Evolutionary conservation across 1,139 yeast species (phyloP).

Genomic region (Blastobotrys arbuscula): DNA sequence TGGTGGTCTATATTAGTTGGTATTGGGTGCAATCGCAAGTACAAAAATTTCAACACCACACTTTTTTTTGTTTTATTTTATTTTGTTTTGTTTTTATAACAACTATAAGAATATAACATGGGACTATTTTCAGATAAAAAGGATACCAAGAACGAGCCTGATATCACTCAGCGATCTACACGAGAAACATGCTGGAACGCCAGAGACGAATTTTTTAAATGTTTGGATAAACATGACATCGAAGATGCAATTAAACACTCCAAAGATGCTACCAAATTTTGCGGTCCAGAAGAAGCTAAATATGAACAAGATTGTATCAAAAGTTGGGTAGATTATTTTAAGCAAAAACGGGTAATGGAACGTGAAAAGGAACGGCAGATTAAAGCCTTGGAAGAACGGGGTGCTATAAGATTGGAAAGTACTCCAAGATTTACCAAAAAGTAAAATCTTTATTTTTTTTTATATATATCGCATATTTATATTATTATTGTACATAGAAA

Average conservation of each 20-base stretch:
- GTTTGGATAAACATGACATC: conserved; percentile 51
- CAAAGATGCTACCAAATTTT: conserved; percentile 32
- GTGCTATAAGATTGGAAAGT: conserved; percentile 35
- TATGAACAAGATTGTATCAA: conserved; percentile 55
- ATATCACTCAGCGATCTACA: conserved; percentile 39
- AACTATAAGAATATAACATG: conserved; percentile 9
- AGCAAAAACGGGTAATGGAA: conserved; percentile 59
- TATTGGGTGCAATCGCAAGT: too few relatives aligned
- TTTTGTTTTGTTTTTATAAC: too few relatives aligned
- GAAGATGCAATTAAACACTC: conserved; percentile 38
- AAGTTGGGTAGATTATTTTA: conserved; percentile 63
- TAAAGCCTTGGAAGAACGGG: conserved; percentile 48
- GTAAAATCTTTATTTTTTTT: neutral
- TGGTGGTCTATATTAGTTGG: too few relatives aligned
- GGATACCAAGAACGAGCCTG: conserved; percentile 16
- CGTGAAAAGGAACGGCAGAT: conserved; percentile 48
- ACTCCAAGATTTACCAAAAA: conserved; percentile 16
- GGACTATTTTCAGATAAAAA: conserved; percentile 14
- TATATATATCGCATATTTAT: neutral
- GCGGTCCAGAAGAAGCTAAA: conserved; percentile 42
- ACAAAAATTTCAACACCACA: neutral
- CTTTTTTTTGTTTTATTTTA: too few relatives aligned
- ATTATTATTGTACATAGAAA: conserved; percentile 1
- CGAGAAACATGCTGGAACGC: conserved; percentile 64
- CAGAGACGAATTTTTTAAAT: conserved; percentile 52